These are phyloP conservation scores for Cornus suecica DNA, from an alignment of 148 eudicot genomes.

Conservation along the genomic window DNA sequence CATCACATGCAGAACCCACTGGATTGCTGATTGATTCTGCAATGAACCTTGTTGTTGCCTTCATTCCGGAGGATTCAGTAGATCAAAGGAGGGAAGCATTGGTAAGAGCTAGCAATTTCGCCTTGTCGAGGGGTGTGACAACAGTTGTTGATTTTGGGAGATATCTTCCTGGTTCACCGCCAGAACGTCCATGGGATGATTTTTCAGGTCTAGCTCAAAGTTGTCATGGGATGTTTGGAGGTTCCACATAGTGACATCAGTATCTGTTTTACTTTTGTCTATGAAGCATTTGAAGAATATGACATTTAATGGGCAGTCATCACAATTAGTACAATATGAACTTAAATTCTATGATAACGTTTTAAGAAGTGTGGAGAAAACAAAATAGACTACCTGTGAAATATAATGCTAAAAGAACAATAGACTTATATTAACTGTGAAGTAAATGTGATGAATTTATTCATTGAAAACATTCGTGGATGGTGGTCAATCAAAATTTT, in stretches of 20 bases:
- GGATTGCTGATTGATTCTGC: constrained; percentile 97
- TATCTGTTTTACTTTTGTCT: neutral
- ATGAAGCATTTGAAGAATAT: neutral
- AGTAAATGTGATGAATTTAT: too few species aligned
- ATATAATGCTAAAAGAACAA: too few species aligned
- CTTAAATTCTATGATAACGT: too few species aligned
- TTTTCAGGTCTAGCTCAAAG: constrained; percentile 57
- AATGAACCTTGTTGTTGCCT: constrained; percentile 53
- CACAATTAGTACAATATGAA: too few species aligned
- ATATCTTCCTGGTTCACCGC: constrained; percentile 76
- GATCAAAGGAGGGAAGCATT: constrained; percentile 88
- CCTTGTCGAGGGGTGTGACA: constrained; percentile 86
- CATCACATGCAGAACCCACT: constrained; percentile 64
- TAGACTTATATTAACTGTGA: too few species aligned
- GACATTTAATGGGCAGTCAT: neutral
- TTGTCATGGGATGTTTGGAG: neutral
- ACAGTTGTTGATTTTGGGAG: constrained; percentile 95
- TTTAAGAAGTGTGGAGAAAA: too few species aligned
- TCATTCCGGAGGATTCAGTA: constrained; percentile 62
- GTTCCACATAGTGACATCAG: neutral
- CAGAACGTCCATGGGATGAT: constrained; percentile 80
- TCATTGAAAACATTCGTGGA: too few species aligned
- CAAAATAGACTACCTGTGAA: too few species aligned
- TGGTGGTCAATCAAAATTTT: too few species aligned
- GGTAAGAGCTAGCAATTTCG: constrained; percentile 66